Percentiles rank a stretch among this genome's conserved stretches.
Conservation (phyloP, 2,329 filamentous ascomycete genomes). For the Paraconiothyrium brasiliense region DNA sequence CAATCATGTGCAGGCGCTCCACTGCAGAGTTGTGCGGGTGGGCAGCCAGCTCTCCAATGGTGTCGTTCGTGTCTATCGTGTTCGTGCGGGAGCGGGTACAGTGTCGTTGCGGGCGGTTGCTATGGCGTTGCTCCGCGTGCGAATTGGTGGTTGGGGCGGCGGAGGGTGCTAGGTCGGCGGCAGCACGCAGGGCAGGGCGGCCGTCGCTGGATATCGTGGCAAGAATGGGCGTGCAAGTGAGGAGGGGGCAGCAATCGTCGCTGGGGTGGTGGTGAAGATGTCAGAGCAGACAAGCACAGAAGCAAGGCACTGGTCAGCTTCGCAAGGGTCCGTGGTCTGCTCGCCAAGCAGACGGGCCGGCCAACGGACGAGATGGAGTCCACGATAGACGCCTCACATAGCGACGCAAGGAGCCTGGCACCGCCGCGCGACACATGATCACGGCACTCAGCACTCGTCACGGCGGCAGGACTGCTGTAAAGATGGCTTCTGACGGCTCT, state of each 20-base stretch:
- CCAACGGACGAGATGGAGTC: slow-evolving; percentile 22
- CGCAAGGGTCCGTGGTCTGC: slow-evolving; percentile 21
- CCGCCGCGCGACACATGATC: neutral
- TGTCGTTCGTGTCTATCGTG: slow-evolving; percentile 30
- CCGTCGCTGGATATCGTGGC: neutral
- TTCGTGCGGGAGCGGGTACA: slow-evolving; percentile 24
- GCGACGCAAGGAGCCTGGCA: neutral
- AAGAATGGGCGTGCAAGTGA: slow-evolving; percentile 25
- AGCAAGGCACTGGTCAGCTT: slow-evolving; percentile 29
- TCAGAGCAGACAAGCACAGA: slow-evolving; percentile 22
- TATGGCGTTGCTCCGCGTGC: slow-evolving; percentile 19
- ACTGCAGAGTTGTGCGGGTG: slow-evolving; percentile 38
- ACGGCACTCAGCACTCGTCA: neutral
- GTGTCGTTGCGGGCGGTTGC: slow-evolving; percentile 28
- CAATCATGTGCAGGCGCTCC: slow-evolving; percentile 42
- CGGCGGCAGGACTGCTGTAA: neutral
- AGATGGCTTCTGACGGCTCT: neutral
- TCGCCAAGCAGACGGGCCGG: slow-evolving; percentile 21
- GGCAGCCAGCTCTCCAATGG: slow-evolving; percentile 31
- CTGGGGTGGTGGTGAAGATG: slow-evolving; percentile 19
- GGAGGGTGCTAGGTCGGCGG: slow-evolving; percentile 6
- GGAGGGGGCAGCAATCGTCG: slow-evolving; percentile 6
- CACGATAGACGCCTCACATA: slow-evolving; percentile 3
- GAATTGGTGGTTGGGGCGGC: slow-evolving; percentile 16
- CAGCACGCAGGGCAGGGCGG: slow-evolving; percentile 5